Conservation (phyloP, 345 rosid genomes). For the Eucalyptus cladocalyx region DNA sequence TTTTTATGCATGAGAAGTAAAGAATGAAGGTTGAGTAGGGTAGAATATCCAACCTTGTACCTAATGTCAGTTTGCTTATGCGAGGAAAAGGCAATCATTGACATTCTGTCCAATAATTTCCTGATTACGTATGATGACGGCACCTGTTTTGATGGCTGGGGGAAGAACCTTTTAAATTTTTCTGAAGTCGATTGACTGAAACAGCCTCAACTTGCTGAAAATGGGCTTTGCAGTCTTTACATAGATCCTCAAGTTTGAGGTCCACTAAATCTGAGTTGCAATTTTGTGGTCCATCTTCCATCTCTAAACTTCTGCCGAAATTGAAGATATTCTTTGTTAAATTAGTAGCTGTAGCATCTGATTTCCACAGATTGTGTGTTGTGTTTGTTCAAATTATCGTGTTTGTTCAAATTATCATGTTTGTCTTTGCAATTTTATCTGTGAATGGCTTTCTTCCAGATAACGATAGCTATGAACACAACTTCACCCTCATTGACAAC, state of each 20-base stretch:
- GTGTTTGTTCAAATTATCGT: neutral
- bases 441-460: slow-evolving; percentile 14
- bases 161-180: neutral
- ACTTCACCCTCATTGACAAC: slow-evolving; percentile 30
- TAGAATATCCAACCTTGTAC: neutral
- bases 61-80: neutral
- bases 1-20: neutral
- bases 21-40: neutral
- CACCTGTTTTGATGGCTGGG: neutral
- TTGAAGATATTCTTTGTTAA: neutral
- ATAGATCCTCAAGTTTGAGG: neutral
- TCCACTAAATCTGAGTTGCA: neutral
- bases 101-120: neutral
- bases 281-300: neutral
- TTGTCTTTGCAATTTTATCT: neutral
- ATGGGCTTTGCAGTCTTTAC: neutral
- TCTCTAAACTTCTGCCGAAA: neutral
- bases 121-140: neutral
- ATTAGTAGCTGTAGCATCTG: neutral
- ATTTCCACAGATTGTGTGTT: neutral
- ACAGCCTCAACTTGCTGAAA: neutral
- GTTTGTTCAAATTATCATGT: neutral
- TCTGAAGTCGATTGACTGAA: neutral
- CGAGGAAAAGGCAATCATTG: neutral
- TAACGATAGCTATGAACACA: slow-evolving; percentile 21